Evolutionary conservation across 2,329 filamentous ascomycete species (phyloP).

Genomic region (Botrytis cinerea): DNA sequence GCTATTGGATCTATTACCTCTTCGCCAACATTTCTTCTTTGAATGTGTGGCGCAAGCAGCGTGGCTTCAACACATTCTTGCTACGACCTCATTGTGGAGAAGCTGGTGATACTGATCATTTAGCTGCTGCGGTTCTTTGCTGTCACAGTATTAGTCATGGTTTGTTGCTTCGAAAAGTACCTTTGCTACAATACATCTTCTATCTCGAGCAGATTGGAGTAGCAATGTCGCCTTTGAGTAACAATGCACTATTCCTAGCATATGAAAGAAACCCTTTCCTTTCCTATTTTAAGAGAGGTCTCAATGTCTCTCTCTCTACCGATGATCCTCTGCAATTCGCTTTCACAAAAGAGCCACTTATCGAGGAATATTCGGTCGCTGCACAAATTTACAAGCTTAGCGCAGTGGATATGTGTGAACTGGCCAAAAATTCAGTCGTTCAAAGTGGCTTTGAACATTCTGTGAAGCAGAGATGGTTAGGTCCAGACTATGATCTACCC

Average conservation of each 20-base stretch:
- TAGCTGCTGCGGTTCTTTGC: constrained; percentile 87
- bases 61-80: constrained; percentile 94
- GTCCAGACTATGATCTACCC: constrained; percentile 72
- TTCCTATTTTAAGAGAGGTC: constrained; percentile 88
- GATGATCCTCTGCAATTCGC: constrained; percentile 97
- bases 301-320: constrained; percentile 95
- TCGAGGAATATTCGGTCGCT: constrained; percentile 96
- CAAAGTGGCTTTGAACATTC: constrained; percentile 91
- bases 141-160: constrained; percentile 98
- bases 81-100: constrained; percentile 94
- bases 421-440: constrained; percentile 92
- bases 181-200: constrained; percentile 92
- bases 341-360: constrained; percentile 96
- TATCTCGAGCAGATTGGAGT: constrained; percentile 98
- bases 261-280: constrained; percentile 97
- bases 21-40: constrained; percentile 92
- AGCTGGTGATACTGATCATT: constrained; percentile 93
- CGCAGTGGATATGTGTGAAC: constrained; percentile 96
- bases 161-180: constrained; percentile 87
- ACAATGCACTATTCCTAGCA: constrained; percentile 93
- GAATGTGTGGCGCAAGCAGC: constrained; percentile 85
- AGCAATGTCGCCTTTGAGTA: constrained; percentile 98
- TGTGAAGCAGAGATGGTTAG: constrained; percentile 91
- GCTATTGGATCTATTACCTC: constrained; percentile 98
- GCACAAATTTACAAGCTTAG: constrained; percentile 98